Evolutionary conservation across 495 filamentous ascomycete genomes (phyloP), one percentile per base, ranked within the genome.

Genomic region (Viridothelium virens): DNA sequence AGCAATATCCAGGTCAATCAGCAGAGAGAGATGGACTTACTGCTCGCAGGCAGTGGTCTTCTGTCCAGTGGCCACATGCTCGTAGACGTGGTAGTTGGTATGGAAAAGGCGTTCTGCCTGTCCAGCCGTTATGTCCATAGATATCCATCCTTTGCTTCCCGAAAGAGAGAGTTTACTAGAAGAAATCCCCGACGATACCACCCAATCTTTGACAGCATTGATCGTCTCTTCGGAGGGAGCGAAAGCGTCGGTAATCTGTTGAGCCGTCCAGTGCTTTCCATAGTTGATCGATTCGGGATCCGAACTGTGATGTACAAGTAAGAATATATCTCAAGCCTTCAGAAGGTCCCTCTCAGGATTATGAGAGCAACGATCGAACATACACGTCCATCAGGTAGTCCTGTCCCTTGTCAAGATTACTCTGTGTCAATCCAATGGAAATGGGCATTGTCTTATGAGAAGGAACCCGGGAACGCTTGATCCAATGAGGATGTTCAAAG

Each of bases 21-120:
- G 14, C 31, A 14, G n/a, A 18, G 14, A 18, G 31, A 18, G 25
- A 25, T 25, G 25, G 25, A 33, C 53, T 33, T 76, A 73, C n/a
- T 48, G 46, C 25, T 68, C 69, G 63, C 69, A 70, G 38, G 66
- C 62, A 10, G 69, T 67, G 9, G 69, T 62, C 7, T 62, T 41
- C 10, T 56, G 34, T 12, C 69, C 69, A 31, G 59, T 65, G 2
- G 33, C 25, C 12, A 10, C 4, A 41, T 70, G 62, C 39, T 68
- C 66, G 38, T 65, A 68, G 38, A 69, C 69, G 69, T 68, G 41
- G 25, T 67, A 70, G n/a, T 70, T 63, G 9, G 69, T 68, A 25
- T 66, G 67, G 14, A 70, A 67, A 18, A 70, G 67, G 14, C 41
- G 16, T 53, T 70, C 69, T n/a, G 63, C 66, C 38, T 70, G 53